Percentiles rank a stretch among this genome's conserved stretches.
These are phyloP conservation scores for Clitopilus passeckerianus DNA, from an alignment of 768 basidiomycete species.

Conservation along the genomic window DNA sequence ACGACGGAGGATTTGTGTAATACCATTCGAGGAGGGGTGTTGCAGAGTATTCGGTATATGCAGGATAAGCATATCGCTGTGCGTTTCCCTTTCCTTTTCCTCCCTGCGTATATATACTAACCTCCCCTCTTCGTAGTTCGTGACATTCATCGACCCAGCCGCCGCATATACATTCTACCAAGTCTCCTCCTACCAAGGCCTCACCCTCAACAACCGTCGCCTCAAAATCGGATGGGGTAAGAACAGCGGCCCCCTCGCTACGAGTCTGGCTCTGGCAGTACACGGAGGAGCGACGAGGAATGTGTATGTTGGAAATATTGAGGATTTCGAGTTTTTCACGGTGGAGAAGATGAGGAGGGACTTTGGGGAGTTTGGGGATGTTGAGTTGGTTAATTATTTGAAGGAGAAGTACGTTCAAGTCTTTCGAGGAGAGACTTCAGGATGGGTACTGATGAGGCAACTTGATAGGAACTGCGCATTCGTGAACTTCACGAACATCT, in stretches of 20 bases:
- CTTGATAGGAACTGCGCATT: conserved; percentile 83
- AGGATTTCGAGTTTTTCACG: conserved; percentile 89
- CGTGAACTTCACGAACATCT: conserved; percentile 93
- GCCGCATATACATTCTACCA: conserved; percentile 95
- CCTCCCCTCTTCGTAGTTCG: conserved; percentile 54
- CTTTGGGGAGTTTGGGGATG: conserved; percentile 94
- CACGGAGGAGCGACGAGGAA: conserved; percentile 93
- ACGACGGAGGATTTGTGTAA: conserved; percentile 95
- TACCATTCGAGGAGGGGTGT: conserved; percentile 90
- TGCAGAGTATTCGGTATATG: conserved; percentile 94
- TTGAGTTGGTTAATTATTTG: conserved; percentile 93
- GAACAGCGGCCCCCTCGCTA: conserved; percentile 83
- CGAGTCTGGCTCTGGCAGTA: conserved; percentile 82
- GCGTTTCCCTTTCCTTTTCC: conserved; percentile 22
- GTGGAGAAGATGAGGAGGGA: conserved; percentile 90
- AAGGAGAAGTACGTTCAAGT: conserved; percentile 92
- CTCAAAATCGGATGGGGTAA: conserved; percentile 99
- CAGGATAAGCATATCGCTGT: conserved; percentile 97
- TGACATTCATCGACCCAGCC: conserved; percentile 92
- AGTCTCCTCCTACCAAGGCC: conserved; percentile 82
- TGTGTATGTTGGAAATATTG: conserved; percentile 93
- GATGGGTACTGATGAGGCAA: not conserved
- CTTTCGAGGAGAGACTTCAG: no score
- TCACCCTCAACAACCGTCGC: conserved; percentile 89
- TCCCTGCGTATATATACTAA: not conserved